Evolutionary conservation across 106 monocot genomes (phyloP).

Genomic region (Hemerocallis citrina): DNA sequence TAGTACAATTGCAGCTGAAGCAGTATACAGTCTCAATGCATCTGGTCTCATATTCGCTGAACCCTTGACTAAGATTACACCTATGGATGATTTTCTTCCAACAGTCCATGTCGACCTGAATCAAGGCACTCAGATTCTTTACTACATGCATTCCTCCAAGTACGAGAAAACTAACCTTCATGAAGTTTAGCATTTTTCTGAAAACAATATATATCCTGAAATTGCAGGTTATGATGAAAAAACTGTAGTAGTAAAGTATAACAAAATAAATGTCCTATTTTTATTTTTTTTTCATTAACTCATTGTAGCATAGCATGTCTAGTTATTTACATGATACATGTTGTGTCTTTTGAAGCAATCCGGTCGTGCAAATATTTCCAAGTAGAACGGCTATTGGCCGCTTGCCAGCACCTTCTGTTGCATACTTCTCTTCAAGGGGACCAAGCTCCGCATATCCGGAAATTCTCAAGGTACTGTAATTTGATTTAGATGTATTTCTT

Average conservation of each 20-base stretch:
- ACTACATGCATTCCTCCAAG: conserved; percentile 48
- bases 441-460: conserved; percentile 51
- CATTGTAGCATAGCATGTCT: too few species aligned
- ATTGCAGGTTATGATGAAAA: too few species aligned
- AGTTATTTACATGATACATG: too few species aligned
- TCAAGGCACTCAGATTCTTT: conserved; percentile 56
- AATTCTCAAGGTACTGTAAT: conserved; percentile 51
- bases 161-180: too few species aligned
- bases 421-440: conserved; percentile 66
- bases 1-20: conserved; percentile 41
- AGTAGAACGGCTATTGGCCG: conserved; percentile 24
- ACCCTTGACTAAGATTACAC: conserved; percentile 12
- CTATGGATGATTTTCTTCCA: conserved; percentile 54
- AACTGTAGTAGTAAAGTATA: too few species aligned
- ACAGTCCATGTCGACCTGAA: conserved; percentile 53
- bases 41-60: conserved; percentile 61
- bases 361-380: conserved; percentile 30
- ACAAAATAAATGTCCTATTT: too few species aligned
- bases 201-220: neutral
- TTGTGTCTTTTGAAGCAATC: conserved; percentile 20
- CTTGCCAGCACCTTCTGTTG: conserved; percentile 43
- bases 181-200: too few species aligned
- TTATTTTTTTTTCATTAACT: too few species aligned
- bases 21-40: conserved; percentile 33
- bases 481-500: neutral